Conservation (phyloP, 495 filamentous ascomycete genomes). For the Neurospora terricola region DNA sequence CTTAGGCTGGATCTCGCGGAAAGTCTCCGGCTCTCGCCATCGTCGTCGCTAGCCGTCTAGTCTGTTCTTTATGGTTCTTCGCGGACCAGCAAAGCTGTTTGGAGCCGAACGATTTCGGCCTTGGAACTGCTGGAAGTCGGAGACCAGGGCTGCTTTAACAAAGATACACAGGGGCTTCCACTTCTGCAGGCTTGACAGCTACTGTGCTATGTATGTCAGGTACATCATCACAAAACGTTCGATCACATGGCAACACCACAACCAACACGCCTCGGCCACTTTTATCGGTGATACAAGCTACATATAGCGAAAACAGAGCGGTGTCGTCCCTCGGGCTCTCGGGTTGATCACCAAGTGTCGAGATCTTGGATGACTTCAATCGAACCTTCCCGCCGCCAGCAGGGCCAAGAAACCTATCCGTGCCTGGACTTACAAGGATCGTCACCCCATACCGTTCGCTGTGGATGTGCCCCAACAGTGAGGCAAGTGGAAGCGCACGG, state of each 20-base stretch:
- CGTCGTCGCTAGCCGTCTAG: not conserved
- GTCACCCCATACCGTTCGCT: not conserved
- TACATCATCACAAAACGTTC: not conserved
- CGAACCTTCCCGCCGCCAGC: not conserved
- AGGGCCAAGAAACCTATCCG: not conserved
- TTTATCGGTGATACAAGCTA: not conserved
- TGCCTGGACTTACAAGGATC: not conserved
- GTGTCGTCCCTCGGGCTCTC: not conserved
- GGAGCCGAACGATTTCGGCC: no score
- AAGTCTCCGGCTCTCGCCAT: not conserved
- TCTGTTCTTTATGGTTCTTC: not conserved
- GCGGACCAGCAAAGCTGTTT: no score
- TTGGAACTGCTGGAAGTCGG: no score
- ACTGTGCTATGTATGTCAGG: not conserved
- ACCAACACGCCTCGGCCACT: not conserved
- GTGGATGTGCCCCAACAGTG: not conserved
- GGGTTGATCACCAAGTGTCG: not conserved
- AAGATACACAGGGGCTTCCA: not conserved
- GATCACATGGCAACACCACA: not conserved
- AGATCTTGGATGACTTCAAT: not conserved
- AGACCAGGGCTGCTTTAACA: no score
- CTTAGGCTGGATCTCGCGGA: not conserved
- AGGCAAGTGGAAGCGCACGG: not conserved
- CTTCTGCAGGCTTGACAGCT: not conserved
- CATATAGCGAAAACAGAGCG: not conserved